Percentiles rank a stretch among this genome's conserved stretches.
Conservation (phyloP, 345 rosid species). For the Moricandia moricandioides region DNA sequence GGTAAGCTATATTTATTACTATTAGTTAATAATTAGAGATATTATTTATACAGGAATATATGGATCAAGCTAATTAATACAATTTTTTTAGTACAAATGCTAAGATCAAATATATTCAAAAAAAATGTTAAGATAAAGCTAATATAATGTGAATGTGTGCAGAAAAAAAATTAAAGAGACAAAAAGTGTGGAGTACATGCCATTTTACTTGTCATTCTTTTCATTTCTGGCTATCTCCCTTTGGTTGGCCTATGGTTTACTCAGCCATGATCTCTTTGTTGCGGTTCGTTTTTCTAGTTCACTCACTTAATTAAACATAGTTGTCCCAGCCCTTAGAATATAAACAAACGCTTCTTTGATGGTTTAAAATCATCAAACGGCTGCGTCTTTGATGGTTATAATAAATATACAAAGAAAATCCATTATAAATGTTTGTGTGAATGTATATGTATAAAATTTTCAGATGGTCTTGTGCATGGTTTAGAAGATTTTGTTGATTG, state of each 20-base stretch:
- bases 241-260: constrained; percentile 76
- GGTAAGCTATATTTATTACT: constrained; percentile 39
- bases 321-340: not conserved
- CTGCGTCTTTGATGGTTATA: not conserved
- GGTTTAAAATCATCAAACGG: too few relatives aligned
- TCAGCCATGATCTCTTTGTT: constrained; percentile 70
- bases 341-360: not conserved
- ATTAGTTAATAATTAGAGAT: not conserved
- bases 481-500: too few relatives aligned
- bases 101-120: not conserved
- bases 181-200: constrained; percentile 91
- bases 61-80: not conserved
- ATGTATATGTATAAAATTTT: not conserved
- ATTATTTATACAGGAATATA: not conserved
- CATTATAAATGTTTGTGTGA: not conserved
- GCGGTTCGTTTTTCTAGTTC: constrained; percentile 48
- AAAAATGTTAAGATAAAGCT: too few relatives aligned
- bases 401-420: not conserved
- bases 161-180: constrained; percentile 71
- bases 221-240: constrained; percentile 66
- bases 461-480: too few relatives aligned
- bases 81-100: too few relatives aligned
- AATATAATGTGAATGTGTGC: constrained; percentile 28
- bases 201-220: constrained; percentile 78
- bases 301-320: not conserved